phyloP scores from a whole-genome alignment of 108 stramenopile species.

The Fragilaria radians region DNA sequence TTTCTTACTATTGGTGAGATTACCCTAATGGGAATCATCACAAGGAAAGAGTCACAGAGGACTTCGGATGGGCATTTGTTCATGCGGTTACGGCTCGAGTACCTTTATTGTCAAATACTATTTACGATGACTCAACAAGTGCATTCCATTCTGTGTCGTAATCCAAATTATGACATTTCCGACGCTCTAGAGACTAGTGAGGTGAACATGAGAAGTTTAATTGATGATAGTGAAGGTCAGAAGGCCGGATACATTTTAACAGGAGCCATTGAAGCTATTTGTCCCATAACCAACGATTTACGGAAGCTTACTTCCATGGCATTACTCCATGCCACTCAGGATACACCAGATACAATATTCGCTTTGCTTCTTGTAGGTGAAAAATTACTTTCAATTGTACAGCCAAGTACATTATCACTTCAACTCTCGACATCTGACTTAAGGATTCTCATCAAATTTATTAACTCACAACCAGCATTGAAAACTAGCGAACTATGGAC shows the following conservation, averaged over 20 bases:
- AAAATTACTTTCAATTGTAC: constrained; percentile 50
- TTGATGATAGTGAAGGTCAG: constrained; percentile 8
- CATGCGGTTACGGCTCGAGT: constrained; percentile 55
- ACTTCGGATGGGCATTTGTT: constrained; percentile 38
- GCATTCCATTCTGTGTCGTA: constrained; percentile 42
- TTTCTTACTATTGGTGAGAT: constrained; percentile 64
- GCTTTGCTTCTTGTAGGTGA: constrained; percentile 52
- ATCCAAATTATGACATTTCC: constrained; percentile 59
- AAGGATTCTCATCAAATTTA: constrained; percentile 57
- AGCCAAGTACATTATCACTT: constrained; percentile 46
- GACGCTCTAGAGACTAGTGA: constrained; percentile 39
- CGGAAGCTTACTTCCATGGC: constrained; percentile 46
- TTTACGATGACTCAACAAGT: constrained; percentile 62
- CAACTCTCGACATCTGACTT: constrained; percentile 66
- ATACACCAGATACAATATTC: constrained; percentile 37
- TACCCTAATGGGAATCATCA: constrained; percentile 47
- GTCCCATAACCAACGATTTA: constrained; percentile 53
- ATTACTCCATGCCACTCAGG: constrained; percentile 12
- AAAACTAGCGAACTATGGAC: constrained; percentile 68
- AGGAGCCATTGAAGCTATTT: constrained; percentile 48
- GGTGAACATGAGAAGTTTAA: constrained; percentile 1
- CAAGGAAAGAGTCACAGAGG: constrained; percentile 11
- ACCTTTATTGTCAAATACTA: constrained; percentile 62
- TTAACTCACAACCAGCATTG: constrained; percentile 43
- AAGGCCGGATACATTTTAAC: constrained; percentile 36